These are phyloP conservation scores for Phytopythium sindhum DNA, from an alignment of 352 stramenopile species.

Conservation along the genomic window DNA sequence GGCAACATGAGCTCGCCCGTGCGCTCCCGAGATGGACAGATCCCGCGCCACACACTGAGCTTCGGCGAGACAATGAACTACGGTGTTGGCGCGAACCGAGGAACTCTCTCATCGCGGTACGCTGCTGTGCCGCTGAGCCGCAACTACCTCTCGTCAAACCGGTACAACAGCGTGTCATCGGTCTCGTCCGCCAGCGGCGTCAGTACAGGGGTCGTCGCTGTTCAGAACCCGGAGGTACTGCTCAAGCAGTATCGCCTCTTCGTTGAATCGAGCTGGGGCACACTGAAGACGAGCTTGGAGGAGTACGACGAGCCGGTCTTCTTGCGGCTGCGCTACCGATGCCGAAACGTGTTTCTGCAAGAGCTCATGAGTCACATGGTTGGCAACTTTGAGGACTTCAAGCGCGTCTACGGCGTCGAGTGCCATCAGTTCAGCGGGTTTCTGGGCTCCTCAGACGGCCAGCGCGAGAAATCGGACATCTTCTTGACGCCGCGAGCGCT, in stretches of 20 bases:
- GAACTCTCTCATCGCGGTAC: slow-evolving; percentile 16
- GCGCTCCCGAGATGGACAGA: slow-evolving; percentile 41
- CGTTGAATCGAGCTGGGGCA: slow-evolving; percentile 52
- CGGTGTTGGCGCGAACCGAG: slow-evolving; percentile 23
- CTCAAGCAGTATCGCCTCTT: slow-evolving; percentile 75
- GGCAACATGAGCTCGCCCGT: slow-evolving; percentile 44
- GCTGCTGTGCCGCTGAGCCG: slow-evolving; percentile 17
- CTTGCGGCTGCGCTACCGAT: slow-evolving; percentile 69
- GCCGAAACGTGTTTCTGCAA: slow-evolving; percentile 76
- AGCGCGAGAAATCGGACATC: slow-evolving; percentile 72
- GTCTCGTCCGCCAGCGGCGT: slow-evolving; percentile 37
- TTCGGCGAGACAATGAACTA: slow-evolving; percentile 64
- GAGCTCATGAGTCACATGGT: slow-evolving; percentile 79
- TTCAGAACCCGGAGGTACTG: slow-evolving; percentile 75
- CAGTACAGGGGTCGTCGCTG: slow-evolving; percentile 21
- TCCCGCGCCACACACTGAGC: slow-evolving; percentile 46
- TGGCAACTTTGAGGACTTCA: slow-evolving; percentile 76
- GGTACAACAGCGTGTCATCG: slow-evolving; percentile 32
- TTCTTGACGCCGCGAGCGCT: slow-evolving; percentile 67
- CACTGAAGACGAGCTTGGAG: slow-evolving; percentile 52
- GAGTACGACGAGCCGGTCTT: slow-evolving; percentile 65
- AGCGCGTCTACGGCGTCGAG: slow-evolving; percentile 63
- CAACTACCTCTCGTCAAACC: slow-evolving; percentile 17
- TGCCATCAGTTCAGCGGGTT: slow-evolving; percentile 76
- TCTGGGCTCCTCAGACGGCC: slow-evolving; percentile 57